Evolutionary conservation across 2,329 filamentous ascomycete species (phyloP).

Genomic region (Eutypa lata): DNA sequence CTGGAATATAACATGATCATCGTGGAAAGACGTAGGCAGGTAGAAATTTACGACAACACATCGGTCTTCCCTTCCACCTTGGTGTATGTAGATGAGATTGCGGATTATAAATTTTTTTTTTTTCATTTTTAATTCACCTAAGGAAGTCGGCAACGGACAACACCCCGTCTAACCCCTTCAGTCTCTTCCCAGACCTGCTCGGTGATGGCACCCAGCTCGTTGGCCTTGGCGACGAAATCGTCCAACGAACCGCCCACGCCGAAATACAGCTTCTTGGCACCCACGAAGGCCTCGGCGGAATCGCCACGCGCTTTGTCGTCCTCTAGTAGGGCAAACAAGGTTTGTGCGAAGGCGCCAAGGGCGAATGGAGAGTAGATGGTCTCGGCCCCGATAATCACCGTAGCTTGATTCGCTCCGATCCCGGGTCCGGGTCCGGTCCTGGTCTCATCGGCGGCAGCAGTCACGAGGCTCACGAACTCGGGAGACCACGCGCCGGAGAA

Average conservation of each 20-base stretch:
- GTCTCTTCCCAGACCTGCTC: slow-evolving; percentile 54
- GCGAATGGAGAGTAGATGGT: slow-evolving; percentile 80
- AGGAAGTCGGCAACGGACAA: slow-evolving; percentile 49
- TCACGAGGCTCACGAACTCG: slow-evolving; percentile 59
- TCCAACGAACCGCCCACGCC: slow-evolving; percentile 80
- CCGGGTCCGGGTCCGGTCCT: slow-evolving; percentile 13
- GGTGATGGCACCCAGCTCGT: slow-evolving; percentile 45
- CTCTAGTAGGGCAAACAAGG: slow-evolving; percentile 53
- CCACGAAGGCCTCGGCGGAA: slow-evolving; percentile 62
- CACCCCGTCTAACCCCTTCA: slow-evolving; percentile 59
- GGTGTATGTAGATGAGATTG: too few species aligned
- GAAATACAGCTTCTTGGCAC: slow-evolving; percentile 79
- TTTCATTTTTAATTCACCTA: slow-evolving; percentile 2
- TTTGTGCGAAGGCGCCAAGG: slow-evolving; percentile 65
- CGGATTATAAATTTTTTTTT: not conserved
- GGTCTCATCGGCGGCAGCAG: slow-evolving; percentile 11
- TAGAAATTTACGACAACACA: too few species aligned
- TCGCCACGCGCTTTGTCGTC: slow-evolving; percentile 31
- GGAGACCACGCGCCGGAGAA: slow-evolving; percentile 73
- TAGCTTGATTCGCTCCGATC: slow-evolving; percentile 30
- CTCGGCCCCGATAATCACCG: slow-evolving; percentile 69
- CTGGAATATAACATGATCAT: too few species aligned
- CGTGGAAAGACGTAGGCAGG: too few species aligned
- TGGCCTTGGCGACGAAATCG: slow-evolving; percentile 61
- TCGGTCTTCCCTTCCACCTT: not conserved